A percentile compares a stretch with the other conserved stretches of the same genome.
phyloP scores from a whole-genome alignment of 2,329 filamentous ascomycete genomes.

The Penicillium hesseltinei region DNA sequence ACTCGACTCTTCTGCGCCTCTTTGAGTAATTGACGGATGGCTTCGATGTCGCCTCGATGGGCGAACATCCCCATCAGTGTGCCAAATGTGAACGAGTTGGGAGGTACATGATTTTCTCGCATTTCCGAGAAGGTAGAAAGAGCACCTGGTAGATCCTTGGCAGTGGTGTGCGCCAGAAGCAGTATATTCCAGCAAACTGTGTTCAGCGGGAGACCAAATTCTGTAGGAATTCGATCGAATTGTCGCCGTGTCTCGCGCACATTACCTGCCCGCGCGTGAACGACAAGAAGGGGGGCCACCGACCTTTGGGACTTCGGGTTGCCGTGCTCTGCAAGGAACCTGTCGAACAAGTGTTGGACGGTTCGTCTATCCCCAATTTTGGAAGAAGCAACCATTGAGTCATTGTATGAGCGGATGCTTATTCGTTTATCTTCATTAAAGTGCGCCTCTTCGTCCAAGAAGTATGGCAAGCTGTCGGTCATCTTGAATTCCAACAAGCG shows the following conservation, averaged over 20 bases:
- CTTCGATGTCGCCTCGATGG: conserved; percentile 68
- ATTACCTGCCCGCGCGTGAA: conserved; percentile 69
- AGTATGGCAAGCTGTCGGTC: conserved; percentile 37
- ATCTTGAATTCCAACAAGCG: conserved; percentile 31
- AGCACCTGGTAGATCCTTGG: conserved; percentile 65
- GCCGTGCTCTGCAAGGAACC: conserved; percentile 40
- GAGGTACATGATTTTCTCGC: conserved; percentile 47
- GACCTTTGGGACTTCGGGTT: conserved; percentile 30
- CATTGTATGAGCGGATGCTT: conserved; percentile 34
- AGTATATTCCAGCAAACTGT: conserved; percentile 71
- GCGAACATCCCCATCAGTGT: conserved; percentile 72
- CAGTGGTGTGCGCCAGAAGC: conserved; percentile 66
- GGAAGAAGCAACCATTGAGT: conserved; percentile 45
- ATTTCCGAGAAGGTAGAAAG: conserved; percentile 64
- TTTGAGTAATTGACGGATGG: conserved; percentile 63
- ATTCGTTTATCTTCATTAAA: conserved; percentile 31
- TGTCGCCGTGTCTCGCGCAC: conserved; percentile 57
- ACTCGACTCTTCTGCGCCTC: conserved; percentile 58
- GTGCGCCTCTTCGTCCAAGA: conserved; percentile 42
- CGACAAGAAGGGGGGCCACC: conserved; percentile 63
- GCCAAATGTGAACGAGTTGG: conserved; percentile 65
- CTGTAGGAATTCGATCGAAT: conserved; percentile 60
- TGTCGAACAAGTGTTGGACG: conserved; percentile 47
- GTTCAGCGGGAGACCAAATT: conserved; percentile 59
- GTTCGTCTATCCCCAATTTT: conserved; percentile 46